These are phyloP conservation scores for Flammula alnicola DNA, from an alignment of 1,284 basidiomycete species.

Conservation along the genomic window DNA sequence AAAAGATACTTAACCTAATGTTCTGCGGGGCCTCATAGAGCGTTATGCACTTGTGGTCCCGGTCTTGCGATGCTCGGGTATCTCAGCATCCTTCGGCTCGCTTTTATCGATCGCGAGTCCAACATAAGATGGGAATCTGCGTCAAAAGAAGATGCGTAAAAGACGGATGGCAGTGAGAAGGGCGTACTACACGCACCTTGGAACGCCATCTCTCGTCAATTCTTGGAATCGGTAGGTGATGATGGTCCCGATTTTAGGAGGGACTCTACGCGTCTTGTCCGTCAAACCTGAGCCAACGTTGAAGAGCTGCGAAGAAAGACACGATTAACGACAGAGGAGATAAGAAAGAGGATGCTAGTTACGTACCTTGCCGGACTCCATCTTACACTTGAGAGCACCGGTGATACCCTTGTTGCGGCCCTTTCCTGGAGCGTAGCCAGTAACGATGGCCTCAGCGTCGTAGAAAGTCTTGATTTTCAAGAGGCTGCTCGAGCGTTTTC, in stretches of 20 bases:
- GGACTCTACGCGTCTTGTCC: constrained; percentile 55
- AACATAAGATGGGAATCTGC: constrained; percentile 63
- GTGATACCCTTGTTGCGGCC: constrained; percentile 56
- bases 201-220: constrained; percentile 60
- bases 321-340: neutral
- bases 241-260: constrained; percentile 63
- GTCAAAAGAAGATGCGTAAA: constrained; percentile 7
- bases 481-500: constrained; percentile 53
- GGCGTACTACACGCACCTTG: constrained; percentile 42
- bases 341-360: neutral
- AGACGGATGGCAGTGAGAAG: neutral
- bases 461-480: constrained; percentile 74
- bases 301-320: constrained; percentile 44
- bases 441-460: constrained; percentile 69
- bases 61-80: constrained; percentile 47
- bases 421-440: constrained; percentile 60
- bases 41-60: constrained; percentile 13
- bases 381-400: constrained; percentile 63
- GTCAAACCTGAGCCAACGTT: constrained; percentile 60
- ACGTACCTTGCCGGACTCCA: constrained; percentile 63
- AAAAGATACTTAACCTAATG: constrained; percentile 25
- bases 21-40: neutral
- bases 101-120: constrained; percentile 60
- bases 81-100: constrained; percentile 57
- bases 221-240: constrained; percentile 72